phyloP scores from a whole-genome alignment of 2,329 filamentous ascomycete species.

The Lachnellula cervina region DNA sequence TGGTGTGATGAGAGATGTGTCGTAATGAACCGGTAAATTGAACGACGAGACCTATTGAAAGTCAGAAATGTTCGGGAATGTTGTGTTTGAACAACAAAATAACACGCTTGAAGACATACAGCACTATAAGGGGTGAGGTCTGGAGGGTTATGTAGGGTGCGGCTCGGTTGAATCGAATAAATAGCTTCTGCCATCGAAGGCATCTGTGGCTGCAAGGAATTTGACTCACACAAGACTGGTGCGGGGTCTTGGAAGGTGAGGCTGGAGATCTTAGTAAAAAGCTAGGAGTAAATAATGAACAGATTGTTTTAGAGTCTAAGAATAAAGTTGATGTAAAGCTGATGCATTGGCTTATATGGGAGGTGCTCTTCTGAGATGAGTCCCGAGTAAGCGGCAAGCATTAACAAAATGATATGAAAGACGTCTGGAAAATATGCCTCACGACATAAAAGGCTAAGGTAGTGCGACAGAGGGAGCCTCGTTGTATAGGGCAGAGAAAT shows the following conservation, averaged over 20 bases:
- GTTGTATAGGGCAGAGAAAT: slow-evolving; percentile 14
- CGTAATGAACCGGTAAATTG: slow-evolving; percentile 26
- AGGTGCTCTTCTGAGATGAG: slow-evolving; percentile 3
- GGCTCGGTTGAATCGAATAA: slow-evolving; percentile 11
- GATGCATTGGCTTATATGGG: background rate
- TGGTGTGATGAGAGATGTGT: slow-evolving; percentile 25
- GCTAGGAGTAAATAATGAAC: background rate
- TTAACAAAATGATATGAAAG: slow-evolving; percentile 12
- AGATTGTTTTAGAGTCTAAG: background rate
- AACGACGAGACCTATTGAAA: slow-evolving; percentile 27
- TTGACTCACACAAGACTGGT: background rate
- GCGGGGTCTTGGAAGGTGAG: background rate
- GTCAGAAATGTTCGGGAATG: slow-evolving; percentile 7
- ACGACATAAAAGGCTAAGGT: slow-evolving; percentile 10
- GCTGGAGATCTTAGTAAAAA: background rate
- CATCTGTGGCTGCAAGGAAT: slow-evolving; percentile 6
- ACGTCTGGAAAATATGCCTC: slow-evolving; percentile 14
- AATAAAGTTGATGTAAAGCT: background rate
- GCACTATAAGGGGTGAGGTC: slow-evolving; percentile 23
- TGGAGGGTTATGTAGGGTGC: slow-evolving; percentile 5
- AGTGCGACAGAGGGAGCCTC: slow-evolving; percentile 2
- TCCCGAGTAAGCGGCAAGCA: slow-evolving; percentile 4
- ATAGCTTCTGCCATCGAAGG: slow-evolving; percentile 7
- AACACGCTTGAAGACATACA: slow-evolving; percentile 17
- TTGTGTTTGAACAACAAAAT: background rate